Evolutionary conservation across 225 moss, liverwort and hornwort genomes (phyloP), one percentile per base, ranked within the genome.

Genomic region (Polytrichum commune): DNA sequence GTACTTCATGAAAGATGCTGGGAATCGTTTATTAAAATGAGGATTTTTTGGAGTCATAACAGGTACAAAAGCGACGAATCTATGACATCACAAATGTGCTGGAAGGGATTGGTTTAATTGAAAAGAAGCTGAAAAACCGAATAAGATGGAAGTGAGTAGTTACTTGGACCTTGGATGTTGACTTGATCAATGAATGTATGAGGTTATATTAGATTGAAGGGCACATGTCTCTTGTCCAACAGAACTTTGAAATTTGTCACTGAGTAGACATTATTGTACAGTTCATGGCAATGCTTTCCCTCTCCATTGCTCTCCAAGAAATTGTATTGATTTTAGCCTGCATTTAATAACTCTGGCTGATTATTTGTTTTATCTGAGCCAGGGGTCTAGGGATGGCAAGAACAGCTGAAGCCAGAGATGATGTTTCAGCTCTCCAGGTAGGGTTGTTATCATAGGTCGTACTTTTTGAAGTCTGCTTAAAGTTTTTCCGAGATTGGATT

Each of bases 71-170:
- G 74, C 72, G 88, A 79, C 83, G 94, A 72, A 94, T 94, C 65
- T 94, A 94, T 75, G 94, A 94, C 53, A 94, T 94, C 66, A 94
- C 92, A 10, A 94, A 92, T 79, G 92, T 94, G 2, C 69, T 92
- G n/a, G 92, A 94, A 79, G 94, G 94, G 24, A 94, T 92, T 53
- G 92, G 94, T 5, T 85, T 92, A 33, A 94, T 94, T 62, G 92
- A 94, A 75, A 94, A 94, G 79, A 94, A 94, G 79, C 61, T 94
- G 63, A 94, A 94, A 68, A 94, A 94, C 66, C 85, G 92, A 64
- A 94, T 94, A 63, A 77, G 90, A 60, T 94, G 94, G 94, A 94
- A 94, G 94, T 94, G 61, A 83, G 92, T 84, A 8, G 6, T 24
- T 24, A 38, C 2, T 38, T 35, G 0, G 38, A 10, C 38, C 46